Percentiles rank a stretch among this genome's conserved stretches.
Evolutionary conservation across 2,329 filamentous ascomycete genomes (phyloP).

Genomic region (Penicillium decumbens): DNA sequence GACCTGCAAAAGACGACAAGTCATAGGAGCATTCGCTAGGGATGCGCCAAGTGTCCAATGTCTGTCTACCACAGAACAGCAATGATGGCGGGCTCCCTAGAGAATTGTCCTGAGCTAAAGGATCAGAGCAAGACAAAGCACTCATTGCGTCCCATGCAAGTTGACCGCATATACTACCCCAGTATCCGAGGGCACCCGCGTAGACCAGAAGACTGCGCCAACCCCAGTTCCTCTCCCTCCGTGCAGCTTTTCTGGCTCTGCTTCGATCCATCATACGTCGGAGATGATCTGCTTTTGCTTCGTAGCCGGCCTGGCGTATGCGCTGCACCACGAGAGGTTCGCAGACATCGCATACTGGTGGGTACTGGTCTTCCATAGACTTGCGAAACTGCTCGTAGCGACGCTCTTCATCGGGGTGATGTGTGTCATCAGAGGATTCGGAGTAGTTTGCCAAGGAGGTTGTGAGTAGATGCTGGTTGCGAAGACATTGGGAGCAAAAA

Average conservation of each 20-base stretch:
- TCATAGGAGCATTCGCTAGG: constrained; percentile 28
- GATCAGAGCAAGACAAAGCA: constrained; percentile 24
- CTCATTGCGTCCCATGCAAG: constrained; percentile 41
- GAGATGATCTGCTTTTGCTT: constrained; percentile 76
- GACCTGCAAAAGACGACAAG: constrained; percentile 33
- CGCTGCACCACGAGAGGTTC: constrained; percentile 66
- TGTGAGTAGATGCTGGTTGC: constrained; percentile 81
- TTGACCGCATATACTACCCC: constrained; percentile 43
- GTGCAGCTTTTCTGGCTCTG: constrained; percentile 32
- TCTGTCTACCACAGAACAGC: constrained; percentile 20
- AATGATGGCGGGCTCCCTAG: constrained; percentile 17
- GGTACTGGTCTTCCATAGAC: constrained; percentile 75
- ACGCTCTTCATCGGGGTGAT: constrained; percentile 64
- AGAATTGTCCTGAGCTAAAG: constrained; percentile 11
- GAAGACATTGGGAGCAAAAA: constrained; percentile 74
- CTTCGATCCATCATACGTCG: constrained; percentile 68
- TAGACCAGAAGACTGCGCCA: constrained; percentile 45
- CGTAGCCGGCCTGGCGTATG: constrained; percentile 69
- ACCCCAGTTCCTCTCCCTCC: constrained; percentile 34
- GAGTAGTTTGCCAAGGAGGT: constrained; percentile 75
- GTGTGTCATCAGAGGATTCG: constrained; percentile 59
- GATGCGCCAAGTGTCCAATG: constrained; percentile 18
- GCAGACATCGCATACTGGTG: constrained; percentile 79
- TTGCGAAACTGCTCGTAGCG: constrained; percentile 66
- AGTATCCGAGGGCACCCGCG: constrained; percentile 42